A percentile compares a stretch with the other conserved stretches of the same genome.
Evolutionary conservation across 2,329 filamentous ascomycete species (phyloP).

Genomic region (Pseudogymnoascus sp.): DNA sequence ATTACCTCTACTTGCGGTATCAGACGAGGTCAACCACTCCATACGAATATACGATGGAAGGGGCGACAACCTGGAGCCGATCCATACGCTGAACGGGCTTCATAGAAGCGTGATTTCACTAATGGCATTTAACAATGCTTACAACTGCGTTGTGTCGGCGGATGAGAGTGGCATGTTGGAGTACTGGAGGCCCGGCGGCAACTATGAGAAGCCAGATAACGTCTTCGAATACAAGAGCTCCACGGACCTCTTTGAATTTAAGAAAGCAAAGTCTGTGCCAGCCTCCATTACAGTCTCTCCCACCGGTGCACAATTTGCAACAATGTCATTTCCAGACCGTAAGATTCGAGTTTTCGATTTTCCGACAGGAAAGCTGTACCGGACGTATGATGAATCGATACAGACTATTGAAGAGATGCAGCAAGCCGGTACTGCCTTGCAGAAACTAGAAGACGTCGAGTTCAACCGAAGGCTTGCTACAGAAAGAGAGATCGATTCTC

Average conservation of each 20-base stretch:
- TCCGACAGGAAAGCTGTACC: constrained; percentile 74
- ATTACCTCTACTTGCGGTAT: constrained; percentile 76
- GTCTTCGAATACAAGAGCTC: constrained; percentile 92
- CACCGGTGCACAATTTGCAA: constrained; percentile 76
- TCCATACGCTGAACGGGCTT: constrained; percentile 72
- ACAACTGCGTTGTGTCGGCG: constrained; percentile 83
- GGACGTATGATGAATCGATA: constrained; percentile 92
- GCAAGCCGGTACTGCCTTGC: constrained; percentile 75
- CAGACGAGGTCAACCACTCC: constrained; percentile 62
- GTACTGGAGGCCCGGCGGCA: constrained; percentile 80
- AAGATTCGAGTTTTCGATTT: constrained; percentile 95
- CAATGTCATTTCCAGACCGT: constrained; percentile 86
- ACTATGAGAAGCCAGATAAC: constrained; percentile 82
- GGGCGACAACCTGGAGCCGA: constrained; percentile 67
- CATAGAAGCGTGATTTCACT: constrained; percentile 75
- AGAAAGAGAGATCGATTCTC: constrained; percentile 77
- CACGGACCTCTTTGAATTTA: constrained; percentile 94
- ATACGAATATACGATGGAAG: constrained; percentile 86
- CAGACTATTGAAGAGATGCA: constrained; percentile 90
- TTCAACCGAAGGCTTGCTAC: constrained; percentile 82
- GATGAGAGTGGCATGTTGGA: constrained; percentile 92
- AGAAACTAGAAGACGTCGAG: constrained; percentile 81
- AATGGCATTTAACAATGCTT: constrained; percentile 83
- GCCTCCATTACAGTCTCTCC: constrained; percentile 79
- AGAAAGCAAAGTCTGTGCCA: constrained; percentile 83